A percentile compares a stretch with the other conserved stretches of the same genome.
Evolutionary conservation across 2,329 filamentous ascomycete species (phyloP).

Genomic region (Diaporthe sp.): DNA sequence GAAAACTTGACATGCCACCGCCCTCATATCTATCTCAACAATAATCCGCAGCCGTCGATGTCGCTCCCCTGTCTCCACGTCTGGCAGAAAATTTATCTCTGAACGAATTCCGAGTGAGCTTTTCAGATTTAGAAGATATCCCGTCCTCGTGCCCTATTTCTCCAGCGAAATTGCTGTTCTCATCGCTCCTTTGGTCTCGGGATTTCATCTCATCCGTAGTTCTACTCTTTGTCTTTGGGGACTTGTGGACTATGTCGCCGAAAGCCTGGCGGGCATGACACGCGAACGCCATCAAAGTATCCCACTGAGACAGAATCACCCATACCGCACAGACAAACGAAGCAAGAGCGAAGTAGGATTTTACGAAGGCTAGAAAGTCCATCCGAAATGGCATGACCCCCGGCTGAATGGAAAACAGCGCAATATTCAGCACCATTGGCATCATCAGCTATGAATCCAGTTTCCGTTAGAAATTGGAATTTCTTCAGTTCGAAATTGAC

Average conservation of each 20-base stretch:
- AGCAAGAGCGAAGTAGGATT: background rate
- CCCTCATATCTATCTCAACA: no score
- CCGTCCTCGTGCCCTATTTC: no score
- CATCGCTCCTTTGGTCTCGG: fast-evolving
- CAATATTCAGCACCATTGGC: background rate
- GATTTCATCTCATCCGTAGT: background rate
- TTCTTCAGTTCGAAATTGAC: fast-evolving
- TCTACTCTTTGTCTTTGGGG: fast-evolving
- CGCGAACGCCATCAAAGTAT: background rate
- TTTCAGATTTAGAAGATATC: no score
- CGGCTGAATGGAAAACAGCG: background rate
- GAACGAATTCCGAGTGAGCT: no score
- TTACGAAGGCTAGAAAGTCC: background rate
- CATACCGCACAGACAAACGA: background rate
- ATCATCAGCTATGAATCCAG: background rate
- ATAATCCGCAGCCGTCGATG: no score
- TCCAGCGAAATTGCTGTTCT: no score
- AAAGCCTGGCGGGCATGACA: background rate
- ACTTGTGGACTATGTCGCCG: background rate
- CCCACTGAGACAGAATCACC: background rate
- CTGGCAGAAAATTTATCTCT: no score
- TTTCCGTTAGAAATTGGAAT: background rate
- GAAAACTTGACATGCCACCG: no score
- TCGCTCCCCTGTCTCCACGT: no score
- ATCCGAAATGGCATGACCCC: constrained; percentile 15